These are phyloP conservation scores for Coprinellus micaceus DNA, from an alignment of 768 basidiomycete genomes.

Conservation along the genomic window DNA sequence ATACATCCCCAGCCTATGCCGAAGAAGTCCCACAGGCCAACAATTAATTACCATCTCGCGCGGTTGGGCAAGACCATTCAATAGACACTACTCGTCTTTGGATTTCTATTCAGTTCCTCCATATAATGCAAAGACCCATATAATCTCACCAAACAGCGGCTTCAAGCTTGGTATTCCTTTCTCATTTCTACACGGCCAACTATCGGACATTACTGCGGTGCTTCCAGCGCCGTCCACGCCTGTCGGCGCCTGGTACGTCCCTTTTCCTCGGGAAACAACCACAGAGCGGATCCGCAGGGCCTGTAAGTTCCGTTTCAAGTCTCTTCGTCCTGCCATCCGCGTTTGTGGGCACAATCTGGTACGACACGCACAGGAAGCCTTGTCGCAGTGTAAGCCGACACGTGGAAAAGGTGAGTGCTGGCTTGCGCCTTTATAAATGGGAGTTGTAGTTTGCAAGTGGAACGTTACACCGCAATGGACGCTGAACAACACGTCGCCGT, in stretches of 20 bases:
- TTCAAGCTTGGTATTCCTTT: too few relatives aligned
- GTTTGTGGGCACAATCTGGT: constrained; percentile 10
- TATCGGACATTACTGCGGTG: too few relatives aligned
- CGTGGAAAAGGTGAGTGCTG: background rate
- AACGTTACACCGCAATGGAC: constrained; percentile 11
- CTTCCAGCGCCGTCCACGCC: too few relatives aligned
- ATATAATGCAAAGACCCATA: too few relatives aligned
- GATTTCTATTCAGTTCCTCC: constrained; percentile 5
- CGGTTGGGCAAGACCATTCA: constrained; percentile 72
- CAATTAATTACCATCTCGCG: constrained; percentile 89
- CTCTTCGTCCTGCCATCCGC: background rate
- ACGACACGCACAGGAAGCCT: background rate
- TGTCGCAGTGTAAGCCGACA: background rate
- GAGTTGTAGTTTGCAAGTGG: too few relatives aligned
- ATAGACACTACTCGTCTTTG: constrained; percentile 32
- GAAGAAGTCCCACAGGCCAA: constrained; percentile 64
- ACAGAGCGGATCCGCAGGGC: background rate
- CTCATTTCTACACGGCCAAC: too few relatives aligned
- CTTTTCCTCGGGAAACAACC: too few relatives aligned
- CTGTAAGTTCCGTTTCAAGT: background rate
- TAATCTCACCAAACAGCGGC: too few relatives aligned
- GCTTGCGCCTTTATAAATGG: background rate
- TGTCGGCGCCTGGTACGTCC: too few relatives aligned
- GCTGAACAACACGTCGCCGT: constrained; percentile 15
- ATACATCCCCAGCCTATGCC: constrained; percentile 51